Base-by-base conservation (phyloP, 371 early-diverging fungal genomes). In the Rozella allomycis region DNA sequence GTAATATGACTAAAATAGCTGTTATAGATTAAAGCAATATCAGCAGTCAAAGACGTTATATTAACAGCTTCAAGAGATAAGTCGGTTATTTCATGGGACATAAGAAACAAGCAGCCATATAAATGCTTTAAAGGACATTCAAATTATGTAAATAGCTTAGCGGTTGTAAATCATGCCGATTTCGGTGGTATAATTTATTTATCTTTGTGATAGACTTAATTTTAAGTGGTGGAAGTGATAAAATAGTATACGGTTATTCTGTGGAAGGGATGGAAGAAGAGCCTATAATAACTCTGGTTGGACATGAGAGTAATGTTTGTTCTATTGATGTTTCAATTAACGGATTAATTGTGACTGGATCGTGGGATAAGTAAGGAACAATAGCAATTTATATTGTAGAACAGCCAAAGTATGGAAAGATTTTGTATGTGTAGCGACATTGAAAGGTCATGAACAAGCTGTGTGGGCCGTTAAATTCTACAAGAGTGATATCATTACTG, bases 241-340 rank as follows among this genome's bases (percentile, higher is more conserved):
- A 77, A 38, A 35, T 66, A 14, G 77, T 90, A 30, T 52, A 76
- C 35, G 69, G 79, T 3, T 82, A 70, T 49, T 11, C 7, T 28
- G 28, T 12, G 13, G 38, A 44, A 5, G 38, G 46, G n/a, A 56
- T 67, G 0, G 35, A 7, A 3, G 40, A 47, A 9, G 52, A 65
- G 10, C 74, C 86, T 2, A 34, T 69, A 1, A 68, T 49, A 33
- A 66, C 63, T 3, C 57, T 93, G 13, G 42, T 62, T 4, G 91
- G 90, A 0, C 97, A 96, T 46, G 51, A 60, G 0, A 83, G 77
- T 26, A 88, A 78, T 39, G 79, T 96, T 2, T 77, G 82, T 43
- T 60, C 77, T 1, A 50, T 96, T 16, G 56, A 61, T 5, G 53
- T 61, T 0, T 57, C 70, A 2, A 20, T 32, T 13, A 61, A 67